Conservation (phyloP, 2,329 filamentous ascomycete genomes). For the Dactylellina parvicollis region DNA sequence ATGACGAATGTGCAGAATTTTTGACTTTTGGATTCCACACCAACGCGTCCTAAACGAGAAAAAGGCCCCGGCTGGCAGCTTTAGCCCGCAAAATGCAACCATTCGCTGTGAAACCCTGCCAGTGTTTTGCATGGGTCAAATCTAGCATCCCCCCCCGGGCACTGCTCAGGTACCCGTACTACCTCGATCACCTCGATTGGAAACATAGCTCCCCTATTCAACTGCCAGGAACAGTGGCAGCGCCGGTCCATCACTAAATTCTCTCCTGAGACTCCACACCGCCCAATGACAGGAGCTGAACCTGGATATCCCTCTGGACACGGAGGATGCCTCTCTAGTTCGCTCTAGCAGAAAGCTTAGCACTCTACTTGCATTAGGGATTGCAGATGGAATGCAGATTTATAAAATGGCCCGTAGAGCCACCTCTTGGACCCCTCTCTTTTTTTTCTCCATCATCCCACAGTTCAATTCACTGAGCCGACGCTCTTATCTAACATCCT, state of each 20-base stretch:
- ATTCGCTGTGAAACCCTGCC: constrained; percentile 50
- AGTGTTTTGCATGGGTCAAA: constrained; percentile 26
- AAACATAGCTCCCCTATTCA: constrained; percentile 49
- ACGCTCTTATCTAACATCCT: constrained; percentile 28
- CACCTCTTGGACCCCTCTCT: constrained; percentile 36
- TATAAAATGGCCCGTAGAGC: constrained; percentile 53
- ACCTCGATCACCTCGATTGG: constrained; percentile 40
- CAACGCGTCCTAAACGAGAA: constrained; percentile 17
- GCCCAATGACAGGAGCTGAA: constrained; percentile 38
- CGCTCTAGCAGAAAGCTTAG: constrained; percentile 50
- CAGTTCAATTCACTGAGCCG: constrained; percentile 49
- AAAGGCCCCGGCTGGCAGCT: constrained; percentile 30
- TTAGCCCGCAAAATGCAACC: constrained; percentile 35
- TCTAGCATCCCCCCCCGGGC: constrained; percentile 40
- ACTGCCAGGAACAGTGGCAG: constrained; percentile 46
- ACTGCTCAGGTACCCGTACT: constrained; percentile 47
- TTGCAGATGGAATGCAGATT: constrained; percentile 51
- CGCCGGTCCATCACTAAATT: constrained; percentile 33
- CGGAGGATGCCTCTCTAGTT: constrained; percentile 25
- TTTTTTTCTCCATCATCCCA: constrained; percentile 41
- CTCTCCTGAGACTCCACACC: constrained; percentile 44
- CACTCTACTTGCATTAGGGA: constrained; percentile 29
- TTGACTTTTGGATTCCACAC: constrained; percentile 42
- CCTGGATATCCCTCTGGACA: constrained; percentile 47
- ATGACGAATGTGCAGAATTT: constrained; percentile 53